Evolutionary conservation across 371 early-diverging fungal species (phyloP), one percentile per base, ranked within the genome.

Genomic region (Haplosporangium sp.): DNA sequence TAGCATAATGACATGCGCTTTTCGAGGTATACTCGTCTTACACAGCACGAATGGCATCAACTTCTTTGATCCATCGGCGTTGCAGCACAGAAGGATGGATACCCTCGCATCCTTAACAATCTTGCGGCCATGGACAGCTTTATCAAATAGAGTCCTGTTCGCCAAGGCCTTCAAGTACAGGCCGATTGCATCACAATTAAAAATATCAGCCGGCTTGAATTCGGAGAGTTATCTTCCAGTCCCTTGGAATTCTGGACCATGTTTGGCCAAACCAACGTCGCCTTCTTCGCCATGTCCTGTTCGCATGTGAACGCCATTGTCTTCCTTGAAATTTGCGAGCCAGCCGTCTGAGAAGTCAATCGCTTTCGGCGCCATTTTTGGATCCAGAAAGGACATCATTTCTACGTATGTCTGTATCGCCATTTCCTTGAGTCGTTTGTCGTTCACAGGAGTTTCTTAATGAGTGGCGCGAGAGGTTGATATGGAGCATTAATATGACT

Each of bases 251-350:
- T 23, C 13, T 18, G 38, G 42, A 5, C 13, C 5, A 14, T 42
- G 1, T 12, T 42, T 53, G 4, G 23, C 53, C 23, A 62, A 11
- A 10, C 53, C 53, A 8, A 62, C 53, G 23, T 38, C 9, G 41
- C 53, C 62, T 12, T 42, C 42, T 11, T 53, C 62, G 20, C 53
- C 62, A n/a, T 60, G 60, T 13, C 42, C 59, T 14, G n/a, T n/a
- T n/a, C 50, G 37, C 38, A 50, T 5, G 18, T 23, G 48, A 43
- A 60, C 10, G 40, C 40, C 40, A 18, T 40, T 5, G 41, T 18
- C 14, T 12, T 6, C 40, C 55, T 55, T 55, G 55, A 55, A 40
- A 6, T 8, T 40, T 10, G 8, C 0, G 18, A 55, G 38, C 41
- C 55, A 55, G n/a, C 55, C 55, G 7, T 41, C 41, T 18, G 55